phyloP scores from a whole-genome alignment of 2,329 filamentous ascomycete species.

The Ascocoryne sarcoides region DNA sequence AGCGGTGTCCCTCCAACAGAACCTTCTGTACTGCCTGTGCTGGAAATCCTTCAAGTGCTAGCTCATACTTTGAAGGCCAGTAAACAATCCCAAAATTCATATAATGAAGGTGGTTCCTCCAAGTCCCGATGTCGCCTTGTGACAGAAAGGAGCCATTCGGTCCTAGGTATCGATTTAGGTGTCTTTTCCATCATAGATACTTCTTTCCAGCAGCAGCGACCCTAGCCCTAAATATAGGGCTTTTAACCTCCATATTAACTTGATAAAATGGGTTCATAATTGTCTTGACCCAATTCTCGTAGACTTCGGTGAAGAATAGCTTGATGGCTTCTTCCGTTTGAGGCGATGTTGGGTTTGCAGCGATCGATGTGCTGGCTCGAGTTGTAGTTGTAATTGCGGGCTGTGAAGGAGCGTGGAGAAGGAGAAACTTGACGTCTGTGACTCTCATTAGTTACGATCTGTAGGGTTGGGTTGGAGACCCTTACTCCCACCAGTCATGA shows the following conservation, averaged over 20 bases:
- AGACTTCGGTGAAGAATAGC: constrained; percentile 90
- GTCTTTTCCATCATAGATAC: constrained; percentile 70
- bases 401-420: constrained; percentile 72
- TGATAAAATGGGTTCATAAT: constrained; percentile 96
- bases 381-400: constrained; percentile 36
- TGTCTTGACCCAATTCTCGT: constrained; percentile 94
- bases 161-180: too few relatives aligned
- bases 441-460: constrained; percentile 3
- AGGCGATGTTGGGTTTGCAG: constrained; percentile 75
- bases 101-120: too few relatives aligned
- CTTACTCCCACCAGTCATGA: constrained; percentile 73
- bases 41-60: too few relatives aligned
- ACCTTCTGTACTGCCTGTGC: too few relatives aligned
- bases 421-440: constrained; percentile 77
- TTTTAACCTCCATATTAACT: constrained; percentile 75
- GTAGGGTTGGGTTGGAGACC: not conserved
- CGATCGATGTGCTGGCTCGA: constrained; percentile 60
- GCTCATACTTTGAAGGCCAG: too few relatives aligned
- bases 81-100: too few relatives aligned
- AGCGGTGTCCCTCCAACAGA: too few relatives aligned
- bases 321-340: constrained; percentile 93
- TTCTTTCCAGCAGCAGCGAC: constrained; percentile 88
- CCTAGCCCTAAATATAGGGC: constrained; percentile 73
- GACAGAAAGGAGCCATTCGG: too few relatives aligned
- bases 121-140: too few relatives aligned